Percentiles rank a stretch among this genome's conserved stretches.
Evolutionary conservation across 371 early-diverging fungal species (phyloP).

Genomic region (Rhizomucor miehei): DNA sequence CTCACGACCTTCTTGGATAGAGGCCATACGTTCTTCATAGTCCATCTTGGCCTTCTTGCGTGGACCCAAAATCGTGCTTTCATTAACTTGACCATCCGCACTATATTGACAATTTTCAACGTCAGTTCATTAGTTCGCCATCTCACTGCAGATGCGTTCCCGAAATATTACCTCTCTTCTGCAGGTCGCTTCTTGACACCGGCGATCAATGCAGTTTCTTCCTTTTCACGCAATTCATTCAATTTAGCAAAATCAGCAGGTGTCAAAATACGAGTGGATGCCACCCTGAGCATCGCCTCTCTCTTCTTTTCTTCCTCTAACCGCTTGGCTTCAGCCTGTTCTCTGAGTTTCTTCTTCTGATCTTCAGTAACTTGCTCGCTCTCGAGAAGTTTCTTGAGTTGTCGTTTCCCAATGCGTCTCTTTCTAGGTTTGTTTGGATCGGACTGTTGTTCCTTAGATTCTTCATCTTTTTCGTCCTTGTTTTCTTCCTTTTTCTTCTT

Average conservation of each 20-base stretch:
- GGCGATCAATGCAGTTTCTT: slow-evolving; percentile 42
- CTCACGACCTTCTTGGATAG: slow-evolving; percentile 84
- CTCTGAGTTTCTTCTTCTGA: slow-evolving; percentile 36
- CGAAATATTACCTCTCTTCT: slow-evolving; percentile 18
- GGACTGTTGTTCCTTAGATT: background rate
- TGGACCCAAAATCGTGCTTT: slow-evolving; percentile 71
- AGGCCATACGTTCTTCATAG: slow-evolving; percentile 88
- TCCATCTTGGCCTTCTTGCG: slow-evolving; percentile 89
- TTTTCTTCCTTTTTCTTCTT: slow-evolving; percentile 16
- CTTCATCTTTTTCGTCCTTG: slow-evolving; percentile 3
- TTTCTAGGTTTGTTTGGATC: slow-evolving; percentile 8
- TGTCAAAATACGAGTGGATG: slow-evolving; percentile 76
- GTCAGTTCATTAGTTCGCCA: background rate
- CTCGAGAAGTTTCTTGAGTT: slow-evolving; percentile 43
- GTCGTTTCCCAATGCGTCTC: slow-evolving; percentile 47
- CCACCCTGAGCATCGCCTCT: slow-evolving; percentile 38
- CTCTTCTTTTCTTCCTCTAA: slow-evolving; percentile 41
- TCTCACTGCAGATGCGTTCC: background rate
- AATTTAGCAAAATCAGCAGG: slow-evolving; percentile 90
- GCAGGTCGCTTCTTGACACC: slow-evolving; percentile 40
- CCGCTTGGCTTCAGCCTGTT: slow-evolving; percentile 32
- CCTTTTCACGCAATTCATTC: slow-evolving; percentile 65
- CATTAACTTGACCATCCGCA: slow-evolving; percentile 63
- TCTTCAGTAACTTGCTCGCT: slow-evolving; percentile 50
- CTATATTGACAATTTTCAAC: background rate